Percentiles rank a stretch among this genome's conserved stretches.
Conservation (phyloP, 306 rosid species). For the Vigna reflexopilosa region DNA sequence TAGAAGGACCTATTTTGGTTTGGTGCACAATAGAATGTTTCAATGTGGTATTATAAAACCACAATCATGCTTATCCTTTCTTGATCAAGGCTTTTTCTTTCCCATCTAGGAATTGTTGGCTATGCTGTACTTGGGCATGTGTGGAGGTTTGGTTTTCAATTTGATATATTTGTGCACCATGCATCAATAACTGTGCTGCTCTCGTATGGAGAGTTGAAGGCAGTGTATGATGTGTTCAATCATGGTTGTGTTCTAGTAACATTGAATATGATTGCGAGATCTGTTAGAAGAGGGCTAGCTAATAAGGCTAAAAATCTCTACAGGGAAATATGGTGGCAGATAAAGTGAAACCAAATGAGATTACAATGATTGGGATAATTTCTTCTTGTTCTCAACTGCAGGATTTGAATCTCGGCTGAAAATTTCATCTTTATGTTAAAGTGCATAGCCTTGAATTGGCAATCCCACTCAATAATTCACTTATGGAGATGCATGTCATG, state of each 20-base stretch:
- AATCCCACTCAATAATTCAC: too few species aligned
- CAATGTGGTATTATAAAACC: too few species aligned
- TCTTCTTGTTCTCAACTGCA: slow-evolving; percentile 71
- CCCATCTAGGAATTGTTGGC: too few species aligned
- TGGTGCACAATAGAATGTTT: too few species aligned
- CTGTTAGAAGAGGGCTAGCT: slow-evolving; percentile 66
- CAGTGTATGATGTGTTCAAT: slow-evolving; percentile 66
- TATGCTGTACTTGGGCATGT: slow-evolving; percentile 43
- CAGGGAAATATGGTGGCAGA: slow-evolving; percentile 57
- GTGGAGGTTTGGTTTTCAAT: slow-evolving; percentile 65
- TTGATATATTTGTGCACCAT: slow-evolving; percentile 71
- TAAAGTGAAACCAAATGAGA: slow-evolving; percentile 71
- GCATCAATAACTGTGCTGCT: slow-evolving; percentile 53
- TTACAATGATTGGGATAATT: slow-evolving; percentile 74
- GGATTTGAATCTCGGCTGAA: slow-evolving; percentile 61
- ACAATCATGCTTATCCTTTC: too few species aligned
- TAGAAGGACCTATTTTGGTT: too few species aligned
- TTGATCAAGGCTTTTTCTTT: too few species aligned
- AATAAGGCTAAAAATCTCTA: slow-evolving; percentile 51
- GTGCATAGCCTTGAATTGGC: too few species aligned
- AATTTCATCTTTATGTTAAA: slow-evolving; percentile 4
- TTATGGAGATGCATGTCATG: slow-evolving; percentile 79
- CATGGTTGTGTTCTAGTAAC: slow-evolving; percentile 66
- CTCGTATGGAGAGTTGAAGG: slow-evolving; percentile 59
- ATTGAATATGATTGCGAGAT: slow-evolving; percentile 86